These are phyloP conservation scores for Lactifluus pinguis DNA, from an alignment of 768 basidiomycete species.

Conservation along the genomic window DNA sequence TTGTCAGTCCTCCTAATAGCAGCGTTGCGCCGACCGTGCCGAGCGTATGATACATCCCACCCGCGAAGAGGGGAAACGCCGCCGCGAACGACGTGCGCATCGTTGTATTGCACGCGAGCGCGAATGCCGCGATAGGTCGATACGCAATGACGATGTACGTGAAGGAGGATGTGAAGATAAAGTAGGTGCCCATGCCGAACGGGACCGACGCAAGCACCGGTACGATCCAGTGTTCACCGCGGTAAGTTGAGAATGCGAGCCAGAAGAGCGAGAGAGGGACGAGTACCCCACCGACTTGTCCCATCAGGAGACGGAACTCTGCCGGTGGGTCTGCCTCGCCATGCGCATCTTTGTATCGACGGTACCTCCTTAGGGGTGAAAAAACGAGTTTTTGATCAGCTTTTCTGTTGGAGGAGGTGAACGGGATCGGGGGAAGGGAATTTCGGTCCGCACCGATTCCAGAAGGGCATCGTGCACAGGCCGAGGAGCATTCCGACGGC, in stretches of 20 bases:
- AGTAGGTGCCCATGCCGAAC: slow-evolving; percentile 49
- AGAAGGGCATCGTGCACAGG: slow-evolving; percentile 34
- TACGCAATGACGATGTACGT: slow-evolving; percentile 47
- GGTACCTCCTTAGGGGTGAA: slow-evolving; percentile 28
- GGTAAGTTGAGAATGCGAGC: slow-evolving; percentile 47
- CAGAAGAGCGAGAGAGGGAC: slow-evolving; percentile 51
- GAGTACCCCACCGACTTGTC: slow-evolving; percentile 56
- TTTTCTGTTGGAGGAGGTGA: neutral
- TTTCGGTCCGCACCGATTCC: slow-evolving; percentile 30
- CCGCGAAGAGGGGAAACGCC: slow-evolving; percentile 34
- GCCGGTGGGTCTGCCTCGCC: slow-evolving; percentile 45
- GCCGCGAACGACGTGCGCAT: slow-evolving; percentile 33
- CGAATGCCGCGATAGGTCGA: slow-evolving; percentile 46
- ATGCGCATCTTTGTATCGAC: slow-evolving; percentile 30
- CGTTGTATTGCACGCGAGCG: slow-evolving; percentile 56
- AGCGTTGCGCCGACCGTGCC: slow-evolving; percentile 32
- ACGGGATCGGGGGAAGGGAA: neutral
- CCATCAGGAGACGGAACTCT: slow-evolving; percentile 57
- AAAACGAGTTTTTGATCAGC: neutral
- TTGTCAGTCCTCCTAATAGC: slow-evolving; percentile 34
- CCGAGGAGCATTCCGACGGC: slow-evolving; percentile 38
- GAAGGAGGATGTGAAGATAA: slow-evolving; percentile 62
- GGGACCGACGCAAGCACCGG: slow-evolving; percentile 38
- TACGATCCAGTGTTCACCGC: slow-evolving; percentile 38
- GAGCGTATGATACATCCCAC: slow-evolving; percentile 31